phyloP scores from a whole-genome alignment of 495 filamentous ascomycete species.

The Daldinia caldariorum region DNA sequence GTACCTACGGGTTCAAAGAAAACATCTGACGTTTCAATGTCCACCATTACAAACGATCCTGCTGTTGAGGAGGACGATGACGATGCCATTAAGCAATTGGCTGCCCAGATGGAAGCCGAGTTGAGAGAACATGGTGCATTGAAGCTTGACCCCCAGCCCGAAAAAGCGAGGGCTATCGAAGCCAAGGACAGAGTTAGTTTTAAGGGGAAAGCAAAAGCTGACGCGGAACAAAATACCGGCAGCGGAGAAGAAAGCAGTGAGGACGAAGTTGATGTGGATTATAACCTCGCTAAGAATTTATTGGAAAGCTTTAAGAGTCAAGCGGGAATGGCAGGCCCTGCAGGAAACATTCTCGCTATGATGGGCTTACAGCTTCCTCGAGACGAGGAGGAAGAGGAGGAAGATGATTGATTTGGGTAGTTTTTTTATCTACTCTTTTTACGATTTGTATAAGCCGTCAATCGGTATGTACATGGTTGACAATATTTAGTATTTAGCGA shows the following conservation, averaged over 20 bases:
- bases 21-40: constrained; percentile 41
- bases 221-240: constrained; percentile 20
- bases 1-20: constrained; percentile 28
- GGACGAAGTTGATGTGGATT: constrained; percentile 77
- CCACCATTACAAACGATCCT: constrained; percentile 23
- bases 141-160: constrained; percentile 61
- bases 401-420: constrained; percentile 13
- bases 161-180: constrained; percentile 40
- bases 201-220: constrained; percentile 38
- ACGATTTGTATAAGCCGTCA: not conserved
- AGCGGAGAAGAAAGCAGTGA: constrained; percentile 55
- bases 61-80: constrained; percentile 66
- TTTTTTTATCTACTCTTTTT: not conserved
- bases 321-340: constrained; percentile 82
- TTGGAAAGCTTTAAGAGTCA: constrained; percentile 93
- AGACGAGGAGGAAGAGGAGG: constrained; percentile 69
- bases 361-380: constrained; percentile 84
- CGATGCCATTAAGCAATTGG: constrained; percentile 75
- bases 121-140: constrained; percentile 80
- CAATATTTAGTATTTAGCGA: not conserved
- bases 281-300: constrained; percentile 88
- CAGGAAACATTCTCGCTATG: constrained; percentile 83
- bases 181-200: constrained; percentile 9
- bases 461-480: not conserved
- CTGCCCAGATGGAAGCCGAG: constrained; percentile 83